Conservation (phyloP, 176 grass and related monocot genomes). For the Musa schizocarpa region DNA sequence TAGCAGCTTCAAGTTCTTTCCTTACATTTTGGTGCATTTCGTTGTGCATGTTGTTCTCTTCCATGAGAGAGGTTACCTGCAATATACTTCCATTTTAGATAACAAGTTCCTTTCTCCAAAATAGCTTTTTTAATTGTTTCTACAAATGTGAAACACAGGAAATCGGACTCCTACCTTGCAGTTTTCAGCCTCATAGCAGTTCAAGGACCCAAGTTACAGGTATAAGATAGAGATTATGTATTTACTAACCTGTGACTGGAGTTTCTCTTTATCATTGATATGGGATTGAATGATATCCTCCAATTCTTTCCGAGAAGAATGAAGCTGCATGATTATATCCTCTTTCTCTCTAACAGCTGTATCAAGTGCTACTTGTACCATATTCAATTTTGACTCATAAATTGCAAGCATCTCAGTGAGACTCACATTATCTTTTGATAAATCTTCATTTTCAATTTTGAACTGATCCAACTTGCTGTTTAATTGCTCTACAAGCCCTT, state of each 20-base stretch:
- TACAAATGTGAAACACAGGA: not conserved
- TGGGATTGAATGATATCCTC: slow-evolving; percentile 47
- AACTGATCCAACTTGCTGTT: slow-evolving; percentile 36
- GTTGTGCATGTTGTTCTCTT: slow-evolving; percentile 57
- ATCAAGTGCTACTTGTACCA: slow-evolving; percentile 45
- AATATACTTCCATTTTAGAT: slow-evolving; percentile 13
- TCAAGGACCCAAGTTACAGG: not conserved
- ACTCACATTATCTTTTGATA: slow-evolving; percentile 38
- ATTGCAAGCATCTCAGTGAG: slow-evolving; percentile 43
- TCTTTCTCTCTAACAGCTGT: slow-evolving; percentile 54
- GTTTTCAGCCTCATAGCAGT: not conserved
- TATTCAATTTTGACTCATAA: slow-evolving; percentile 55
- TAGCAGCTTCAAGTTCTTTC: slow-evolving; percentile 53
- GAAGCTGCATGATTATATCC: not conserved
- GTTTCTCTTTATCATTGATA: slow-evolving; percentile 7
- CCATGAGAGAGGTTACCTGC: slow-evolving; percentile 44
- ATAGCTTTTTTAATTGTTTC: not conserved
- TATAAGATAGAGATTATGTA: not conserved
- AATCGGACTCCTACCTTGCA: not conserved
- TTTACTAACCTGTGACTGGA: not conserved
- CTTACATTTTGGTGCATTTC: slow-evolving; percentile 55
- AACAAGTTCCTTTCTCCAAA: slow-evolving; percentile 12
- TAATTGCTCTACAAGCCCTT: slow-evolving; percentile 33
- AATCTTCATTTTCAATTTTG: slow-evolving; percentile 46
- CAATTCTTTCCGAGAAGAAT: slow-evolving; percentile 30